phyloP scores from a whole-genome alignment of 2,329 filamentous ascomycete species.

The Cadophora luteo-olivacea region DNA sequence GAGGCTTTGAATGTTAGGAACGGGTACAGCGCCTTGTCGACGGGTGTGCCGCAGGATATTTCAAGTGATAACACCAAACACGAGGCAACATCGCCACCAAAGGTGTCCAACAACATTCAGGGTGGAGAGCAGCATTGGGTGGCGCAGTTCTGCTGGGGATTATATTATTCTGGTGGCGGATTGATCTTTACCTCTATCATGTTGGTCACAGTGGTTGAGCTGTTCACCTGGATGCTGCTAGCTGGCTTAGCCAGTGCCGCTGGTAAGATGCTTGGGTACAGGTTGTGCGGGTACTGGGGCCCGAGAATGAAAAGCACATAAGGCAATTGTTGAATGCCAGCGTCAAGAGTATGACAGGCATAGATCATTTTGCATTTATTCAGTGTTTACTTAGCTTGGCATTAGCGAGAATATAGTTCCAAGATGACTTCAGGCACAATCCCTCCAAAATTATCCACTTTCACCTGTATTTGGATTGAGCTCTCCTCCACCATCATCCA shows the following conservation, averaged over 20 bases:
- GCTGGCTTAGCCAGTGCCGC: constrained; percentile 36
- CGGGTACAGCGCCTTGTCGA: not conserved
- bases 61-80: not conserved
- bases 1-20: not conserved
- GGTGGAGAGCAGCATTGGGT: constrained; percentile 43
- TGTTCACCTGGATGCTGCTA: constrained; percentile 43
- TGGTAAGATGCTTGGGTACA: constrained; percentile 42
- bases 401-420: not conserved
- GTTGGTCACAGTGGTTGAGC: constrained; percentile 45
- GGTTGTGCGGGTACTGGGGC: constrained; percentile 25
- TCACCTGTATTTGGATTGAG: no score
- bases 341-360: not conserved
- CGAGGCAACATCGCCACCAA: not conserved
- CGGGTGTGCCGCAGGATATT: not conserved
- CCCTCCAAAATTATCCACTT: no score
- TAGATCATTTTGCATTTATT: not conserved
- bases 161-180: constrained; percentile 46
- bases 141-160: constrained; percentile 44
- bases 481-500: no score
- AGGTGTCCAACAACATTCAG: constrained; percentile 31
- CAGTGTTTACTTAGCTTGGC: not conserved
- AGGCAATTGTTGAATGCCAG: not conserved
- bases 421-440: no score
- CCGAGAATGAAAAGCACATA: not conserved
- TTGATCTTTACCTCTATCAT: constrained; percentile 46